Conservation (phyloP, 169 alveolate genomes). For the Plasmodium adleri region DNA sequence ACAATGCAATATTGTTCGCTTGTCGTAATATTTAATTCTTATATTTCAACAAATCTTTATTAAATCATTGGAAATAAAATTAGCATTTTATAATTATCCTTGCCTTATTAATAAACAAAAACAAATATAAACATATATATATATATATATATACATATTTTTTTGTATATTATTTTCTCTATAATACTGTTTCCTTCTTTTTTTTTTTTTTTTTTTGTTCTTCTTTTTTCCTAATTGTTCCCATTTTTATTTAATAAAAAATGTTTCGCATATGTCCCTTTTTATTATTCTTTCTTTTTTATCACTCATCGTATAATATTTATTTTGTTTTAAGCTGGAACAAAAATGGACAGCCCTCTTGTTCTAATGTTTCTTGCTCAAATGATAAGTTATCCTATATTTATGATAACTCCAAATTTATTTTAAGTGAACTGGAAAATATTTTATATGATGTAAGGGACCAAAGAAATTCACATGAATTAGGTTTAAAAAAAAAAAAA, state of each 20-base stretch:
- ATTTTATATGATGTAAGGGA: conserved; percentile 51
- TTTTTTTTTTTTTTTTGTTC: neutral
- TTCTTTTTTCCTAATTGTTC: conserved; percentile 8
- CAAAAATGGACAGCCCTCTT: conserved; percentile 12
- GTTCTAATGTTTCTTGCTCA: conserved; percentile 59
- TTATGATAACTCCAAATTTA: conserved; percentile 47
- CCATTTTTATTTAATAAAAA: conserved; percentile 13
- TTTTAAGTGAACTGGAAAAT: conserved; percentile 52
- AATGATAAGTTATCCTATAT: conserved; percentile 55
- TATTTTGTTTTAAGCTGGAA: neutral
- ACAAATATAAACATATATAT: too few relatives aligned
- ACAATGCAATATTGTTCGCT: too few relatives aligned
- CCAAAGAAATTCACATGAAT: conserved; percentile 30
- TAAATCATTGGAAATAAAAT: too few relatives aligned
- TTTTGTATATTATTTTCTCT: too few relatives aligned
- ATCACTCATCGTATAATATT: conserved; percentile 12
- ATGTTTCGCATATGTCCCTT: conserved; percentile 17
- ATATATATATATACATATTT: too few relatives aligned
- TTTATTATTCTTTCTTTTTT: conserved; percentile 21
- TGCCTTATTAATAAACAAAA: too few relatives aligned
- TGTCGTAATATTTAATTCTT: too few relatives aligned
- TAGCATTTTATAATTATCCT: too few relatives aligned
- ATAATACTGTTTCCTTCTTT: neutral
- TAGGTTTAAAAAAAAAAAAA: conserved; percentile 39
- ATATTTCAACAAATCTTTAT: too few relatives aligned